phyloP scores from a whole-genome alignment of 1,139 yeast species.

The Arxiozyma heterogenica region DNA sequence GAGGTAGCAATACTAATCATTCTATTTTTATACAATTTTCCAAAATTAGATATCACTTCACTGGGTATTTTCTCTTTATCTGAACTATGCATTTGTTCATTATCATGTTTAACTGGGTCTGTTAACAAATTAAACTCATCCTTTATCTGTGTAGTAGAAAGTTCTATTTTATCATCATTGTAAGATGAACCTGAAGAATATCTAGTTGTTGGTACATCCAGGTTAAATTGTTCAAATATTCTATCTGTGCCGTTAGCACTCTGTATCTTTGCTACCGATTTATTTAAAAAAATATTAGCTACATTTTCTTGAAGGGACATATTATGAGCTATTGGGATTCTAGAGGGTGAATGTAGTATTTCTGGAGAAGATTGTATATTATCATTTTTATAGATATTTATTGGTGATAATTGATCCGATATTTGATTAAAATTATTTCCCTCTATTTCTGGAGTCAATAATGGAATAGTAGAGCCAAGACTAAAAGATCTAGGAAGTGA shows the following conservation, averaged over 20 bases:
- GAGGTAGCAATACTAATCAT: conserved; percentile 23
- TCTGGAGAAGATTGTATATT: conserved; percentile 6
- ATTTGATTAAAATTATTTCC: background rate
- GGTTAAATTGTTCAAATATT: background rate
- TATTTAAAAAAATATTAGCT: background rate
- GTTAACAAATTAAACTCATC: conserved; percentile 14
- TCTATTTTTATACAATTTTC: conserved; percentile 12
- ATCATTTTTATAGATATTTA: background rate
- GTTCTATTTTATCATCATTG: conserved; percentile 15
- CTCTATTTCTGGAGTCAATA: conserved; percentile 2
- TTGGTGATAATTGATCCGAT: background rate
- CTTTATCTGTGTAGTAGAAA: conserved; percentile 13
- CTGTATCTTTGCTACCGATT: background rate
- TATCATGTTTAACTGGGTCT: background rate
- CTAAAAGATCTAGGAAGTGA: conserved; percentile 10
- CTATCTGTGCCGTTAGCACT: background rate
- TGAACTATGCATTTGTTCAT: background rate
- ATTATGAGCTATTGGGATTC: conserved; percentile 23
- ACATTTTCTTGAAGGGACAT: conserved; percentile 19
- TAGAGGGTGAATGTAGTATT: conserved; percentile 15
- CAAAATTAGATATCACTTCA: conserved; percentile 1
- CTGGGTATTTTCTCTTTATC: background rate
- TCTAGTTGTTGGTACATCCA: conserved; percentile 10
- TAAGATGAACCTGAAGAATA: conserved; percentile 20
- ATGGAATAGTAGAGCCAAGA: conserved; percentile 10